Percentiles rank a stretch among this genome's conserved stretches.
Conservation (phyloP, 257 asterid genomes). For the Nyctanthes arbortristis region DNA sequence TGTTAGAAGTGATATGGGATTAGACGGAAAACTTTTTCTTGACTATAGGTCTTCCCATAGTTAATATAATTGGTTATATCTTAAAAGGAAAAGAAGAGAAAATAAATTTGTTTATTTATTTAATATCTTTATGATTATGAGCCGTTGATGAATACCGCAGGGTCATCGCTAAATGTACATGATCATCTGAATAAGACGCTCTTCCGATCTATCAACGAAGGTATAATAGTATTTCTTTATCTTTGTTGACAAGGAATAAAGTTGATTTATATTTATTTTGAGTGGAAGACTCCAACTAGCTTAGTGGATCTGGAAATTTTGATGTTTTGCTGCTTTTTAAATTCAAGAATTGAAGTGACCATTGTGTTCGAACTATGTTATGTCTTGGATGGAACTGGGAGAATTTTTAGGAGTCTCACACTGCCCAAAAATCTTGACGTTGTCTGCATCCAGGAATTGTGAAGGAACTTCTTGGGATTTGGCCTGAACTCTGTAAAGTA, state of each 20-base stretch:
- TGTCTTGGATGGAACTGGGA: background rate
- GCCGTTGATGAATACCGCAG: background rate
- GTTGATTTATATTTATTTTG: background rate
- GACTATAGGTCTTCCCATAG: too few relatives aligned
- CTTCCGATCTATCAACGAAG: too few relatives aligned
- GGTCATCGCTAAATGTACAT: too few relatives aligned
- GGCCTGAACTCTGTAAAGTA: conserved; percentile 95
- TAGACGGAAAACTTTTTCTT: background rate
- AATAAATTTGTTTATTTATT: background rate
- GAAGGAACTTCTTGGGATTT: conserved; percentile 53
- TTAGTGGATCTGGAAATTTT: background rate
- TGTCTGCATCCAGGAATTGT: conserved; percentile 57
- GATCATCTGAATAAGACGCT: background rate
- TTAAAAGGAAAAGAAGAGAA: too few relatives aligned
- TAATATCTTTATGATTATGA: background rate
- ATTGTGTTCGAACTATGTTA: conserved; percentile 9
- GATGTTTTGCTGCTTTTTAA: conserved; percentile 5
- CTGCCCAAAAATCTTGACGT: conserved; percentile 10
- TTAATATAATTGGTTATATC: too few relatives aligned
- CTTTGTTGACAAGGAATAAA: background rate
- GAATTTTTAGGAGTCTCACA: background rate
- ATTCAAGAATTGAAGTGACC: background rate
- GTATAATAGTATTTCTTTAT: background rate
- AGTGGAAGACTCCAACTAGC: background rate
- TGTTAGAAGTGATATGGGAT: background rate